A percentile compares a stretch with the other conserved stretches of the same genome.
Evolutionary conservation across 1,284 basidiomycete species (phyloP).

Genomic region (Tilletia setariae): DNA sequence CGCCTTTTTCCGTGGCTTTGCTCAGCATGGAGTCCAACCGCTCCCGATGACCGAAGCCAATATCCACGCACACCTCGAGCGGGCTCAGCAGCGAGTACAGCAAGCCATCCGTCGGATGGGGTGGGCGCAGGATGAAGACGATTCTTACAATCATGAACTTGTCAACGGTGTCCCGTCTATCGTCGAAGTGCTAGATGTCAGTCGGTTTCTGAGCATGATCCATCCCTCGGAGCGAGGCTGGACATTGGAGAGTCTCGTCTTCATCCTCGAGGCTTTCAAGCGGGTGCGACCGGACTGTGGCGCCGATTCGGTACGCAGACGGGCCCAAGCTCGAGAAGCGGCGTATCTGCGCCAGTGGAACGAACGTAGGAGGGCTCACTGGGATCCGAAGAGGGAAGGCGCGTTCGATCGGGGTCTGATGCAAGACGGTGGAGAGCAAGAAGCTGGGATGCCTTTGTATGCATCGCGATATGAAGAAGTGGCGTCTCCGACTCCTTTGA

Average conservation of each 20-base stretch:
- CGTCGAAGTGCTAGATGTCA: neutral
- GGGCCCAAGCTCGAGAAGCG: neutral
- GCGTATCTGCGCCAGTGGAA: neutral
- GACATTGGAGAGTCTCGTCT: conserved; percentile 4
- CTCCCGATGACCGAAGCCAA: neutral
- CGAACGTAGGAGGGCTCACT: neutral
- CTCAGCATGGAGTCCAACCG: neutral
- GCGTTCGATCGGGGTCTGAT: neutral
- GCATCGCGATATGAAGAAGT: neutral
- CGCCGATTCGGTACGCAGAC: neutral
- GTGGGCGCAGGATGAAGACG: no score
- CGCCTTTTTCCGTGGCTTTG: conserved; percentile 3
- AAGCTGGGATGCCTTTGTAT: neutral
- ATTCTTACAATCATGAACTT: no score
- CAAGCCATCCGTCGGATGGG: no score
- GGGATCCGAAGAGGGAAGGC: neutral
- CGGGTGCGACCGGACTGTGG: neutral
- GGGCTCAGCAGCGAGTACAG: neutral
- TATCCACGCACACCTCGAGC: neutral
- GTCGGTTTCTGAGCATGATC: neutral
- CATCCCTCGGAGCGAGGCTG: neutral
- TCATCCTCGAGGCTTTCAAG: conserved; percentile 8
- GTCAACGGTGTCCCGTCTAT: no score
- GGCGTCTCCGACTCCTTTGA: neutral
- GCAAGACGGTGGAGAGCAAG: neutral